phyloP scores from a whole-genome alignment of 129 eudicot genomes.

The Flaveria robusta region DNA sequence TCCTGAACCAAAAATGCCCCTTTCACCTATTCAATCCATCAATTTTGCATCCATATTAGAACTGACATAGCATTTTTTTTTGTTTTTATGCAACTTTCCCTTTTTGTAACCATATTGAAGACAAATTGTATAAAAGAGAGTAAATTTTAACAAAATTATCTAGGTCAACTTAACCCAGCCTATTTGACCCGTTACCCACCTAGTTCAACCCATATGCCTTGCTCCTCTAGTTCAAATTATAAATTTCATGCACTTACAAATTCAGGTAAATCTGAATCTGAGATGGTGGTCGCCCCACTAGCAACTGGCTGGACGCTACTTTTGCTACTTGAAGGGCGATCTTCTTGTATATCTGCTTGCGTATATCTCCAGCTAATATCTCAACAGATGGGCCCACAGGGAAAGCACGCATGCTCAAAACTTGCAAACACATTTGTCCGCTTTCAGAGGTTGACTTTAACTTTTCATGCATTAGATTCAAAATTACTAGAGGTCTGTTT shows the following conservation, averaged over 20 bases:
- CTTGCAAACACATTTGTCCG: conserved; percentile 65
- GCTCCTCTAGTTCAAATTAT: neutral
- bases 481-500: conserved; percentile 67
- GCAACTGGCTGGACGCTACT: conserved; percentile 26
- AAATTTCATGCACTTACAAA: conserved; percentile 51
- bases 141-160: neutral
- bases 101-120: neutral
- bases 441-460: conserved; percentile 39
- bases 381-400: conserved; percentile 56
- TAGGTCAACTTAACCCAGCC: neutral
- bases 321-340: conserved; percentile 46
- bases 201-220: no score
- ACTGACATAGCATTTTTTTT: no score
- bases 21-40: neutral
- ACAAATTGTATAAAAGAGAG: neutral
- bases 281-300: conserved; percentile 35
- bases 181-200: neutral
- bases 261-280: conserved; percentile 60
- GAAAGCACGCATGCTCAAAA: conserved; percentile 54
- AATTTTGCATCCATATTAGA: no score
- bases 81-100: neutral
- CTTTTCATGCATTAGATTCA: conserved; percentile 63
- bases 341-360: conserved; percentile 53
- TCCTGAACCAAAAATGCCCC: neutral
- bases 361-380: conserved; percentile 38